Conservation (phyloP, 1,139 yeast genomes). For the Diutina neorugosa region DNA sequence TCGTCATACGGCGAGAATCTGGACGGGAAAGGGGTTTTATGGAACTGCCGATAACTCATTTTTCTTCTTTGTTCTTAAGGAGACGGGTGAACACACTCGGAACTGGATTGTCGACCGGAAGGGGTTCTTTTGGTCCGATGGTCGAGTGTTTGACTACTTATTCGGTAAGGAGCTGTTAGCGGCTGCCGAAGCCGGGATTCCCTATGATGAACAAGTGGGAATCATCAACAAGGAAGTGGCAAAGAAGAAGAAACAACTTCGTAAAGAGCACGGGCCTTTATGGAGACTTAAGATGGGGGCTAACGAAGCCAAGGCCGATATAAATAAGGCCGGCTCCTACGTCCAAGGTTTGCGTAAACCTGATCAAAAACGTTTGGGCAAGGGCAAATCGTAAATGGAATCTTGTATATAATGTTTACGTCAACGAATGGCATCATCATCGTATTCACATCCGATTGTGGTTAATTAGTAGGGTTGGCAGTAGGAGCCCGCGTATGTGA, state of each 20-base stretch:
- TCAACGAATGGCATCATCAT: not conserved
- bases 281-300: slow-evolving; percentile 29
- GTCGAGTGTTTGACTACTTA: slow-evolving; percentile 67
- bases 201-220: slow-evolving; percentile 47
- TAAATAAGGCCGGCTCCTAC: slow-evolving; percentile 13
- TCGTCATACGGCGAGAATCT: slow-evolving; percentile 53
- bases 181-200: slow-evolving; percentile 65
- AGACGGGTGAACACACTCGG: slow-evolving; percentile 29
- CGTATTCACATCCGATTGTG: not conserved
- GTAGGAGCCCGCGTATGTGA: not conserved
- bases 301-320: slow-evolving; percentile 22
- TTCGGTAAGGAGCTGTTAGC: slow-evolving; percentile 70
- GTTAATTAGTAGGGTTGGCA: no score
- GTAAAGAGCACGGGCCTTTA: slow-evolving; percentile 27
- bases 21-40: slow-evolving; percentile 81
- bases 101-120: slow-evolving; percentile 68
- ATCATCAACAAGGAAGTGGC: slow-evolving; percentile 27
- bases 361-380: slow-evolving; percentile 6
- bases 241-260: slow-evolving; percentile 26
- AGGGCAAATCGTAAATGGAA: not conserved
- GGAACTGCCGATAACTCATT: slow-evolving; percentile 70
- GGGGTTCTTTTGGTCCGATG: slow-evolving; percentile 88
- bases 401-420: not conserved
- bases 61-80: slow-evolving; percentile 63
- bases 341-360: slow-evolving; percentile 7